Evolutionary conservation across 805 yeast species (phyloP).

Genomic region (Nakazawaea populi): DNA sequence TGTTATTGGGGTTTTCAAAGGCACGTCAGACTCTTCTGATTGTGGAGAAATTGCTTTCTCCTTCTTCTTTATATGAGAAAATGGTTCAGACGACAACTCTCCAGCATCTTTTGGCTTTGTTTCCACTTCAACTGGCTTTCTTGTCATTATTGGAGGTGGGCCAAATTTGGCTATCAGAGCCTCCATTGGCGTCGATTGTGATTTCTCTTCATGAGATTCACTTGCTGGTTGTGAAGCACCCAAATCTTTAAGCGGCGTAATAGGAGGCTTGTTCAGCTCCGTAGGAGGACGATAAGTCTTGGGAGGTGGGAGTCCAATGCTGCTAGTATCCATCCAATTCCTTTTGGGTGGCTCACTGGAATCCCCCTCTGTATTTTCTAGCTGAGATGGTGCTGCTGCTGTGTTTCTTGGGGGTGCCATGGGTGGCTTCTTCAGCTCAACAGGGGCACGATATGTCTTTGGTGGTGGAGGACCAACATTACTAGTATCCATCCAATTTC

Average conservation of each 20-base stretch:
- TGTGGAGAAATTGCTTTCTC: not conserved
- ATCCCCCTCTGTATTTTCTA: slow-evolving; percentile 8
- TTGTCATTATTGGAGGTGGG: slow-evolving; percentile 37
- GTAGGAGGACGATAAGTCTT: slow-evolving; percentile 22
- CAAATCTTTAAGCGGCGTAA: not conserved
- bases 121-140: slow-evolving; percentile 18
- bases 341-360: not conserved
- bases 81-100: not conserved
- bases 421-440: slow-evolving; percentile 13
- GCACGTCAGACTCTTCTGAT: not conserved
- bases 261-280: slow-evolving; percentile 11
- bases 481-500: slow-evolving; percentile 24
- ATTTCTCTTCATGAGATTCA: slow-evolving; percentile 1
- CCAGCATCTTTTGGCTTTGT: not conserved
- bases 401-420: not conserved
- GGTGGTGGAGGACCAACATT: slow-evolving; percentile 46
- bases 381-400: slow-evolving; percentile 11
- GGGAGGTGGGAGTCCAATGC: slow-evolving; percentile 44
- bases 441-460: slow-evolving; percentile 21
- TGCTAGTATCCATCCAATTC: slow-evolving; percentile 25
- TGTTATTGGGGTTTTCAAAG: not conserved
- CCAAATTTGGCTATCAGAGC: slow-evolving; percentile 33
- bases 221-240: slow-evolving; percentile 13
- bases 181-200: slow-evolving; percentile 22
- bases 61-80: slow-evolving; percentile 1